phyloP scores from a whole-genome alignment of 2,329 filamentous ascomycete species.

The Arthrobotrys musiformis region DNA sequence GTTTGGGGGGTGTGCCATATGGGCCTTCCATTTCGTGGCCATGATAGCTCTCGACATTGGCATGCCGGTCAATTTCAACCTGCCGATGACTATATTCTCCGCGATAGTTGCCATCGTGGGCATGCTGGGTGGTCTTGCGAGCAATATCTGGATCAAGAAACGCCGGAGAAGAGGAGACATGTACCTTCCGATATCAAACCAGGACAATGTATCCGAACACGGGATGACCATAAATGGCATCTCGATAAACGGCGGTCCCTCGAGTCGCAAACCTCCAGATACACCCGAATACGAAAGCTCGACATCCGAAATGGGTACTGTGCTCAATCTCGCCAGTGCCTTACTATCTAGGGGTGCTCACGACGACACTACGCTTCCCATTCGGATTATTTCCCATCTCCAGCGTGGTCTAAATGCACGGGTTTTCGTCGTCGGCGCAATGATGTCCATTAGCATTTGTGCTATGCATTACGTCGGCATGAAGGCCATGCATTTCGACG shows the following conservation, averaged over 20 bases:
- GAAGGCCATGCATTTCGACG: constrained; percentile 50
- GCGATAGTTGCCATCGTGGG: constrained; percentile 42
- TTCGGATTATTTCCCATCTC: constrained; percentile 25
- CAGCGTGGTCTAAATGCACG: constrained; percentile 25
- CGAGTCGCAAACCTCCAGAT: constrained; percentile 30
- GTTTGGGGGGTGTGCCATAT: constrained; percentile 54
- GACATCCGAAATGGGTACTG: constrained; percentile 44
- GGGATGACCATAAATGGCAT: constrained; percentile 29
- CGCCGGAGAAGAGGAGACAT: constrained; percentile 30
- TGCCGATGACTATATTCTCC: constrained; percentile 51
- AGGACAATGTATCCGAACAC: constrained; percentile 34
- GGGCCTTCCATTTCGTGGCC: constrained; percentile 54
- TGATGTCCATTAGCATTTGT: constrained; percentile 49
- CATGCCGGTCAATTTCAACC: constrained; percentile 46
- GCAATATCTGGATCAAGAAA: constrained; percentile 55
- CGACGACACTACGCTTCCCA: constrained; percentile 12
- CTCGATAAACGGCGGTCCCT: constrained; percentile 3
- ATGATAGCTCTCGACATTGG: constrained; percentile 55
- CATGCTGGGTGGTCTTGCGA: constrained; percentile 37
- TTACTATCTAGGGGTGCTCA: constrained; percentile 31
- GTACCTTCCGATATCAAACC: constrained; percentile 46
- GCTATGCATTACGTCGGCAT: constrained; percentile 54
- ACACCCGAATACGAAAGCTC: constrained; percentile 51
- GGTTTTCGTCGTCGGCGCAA: constrained; percentile 34
- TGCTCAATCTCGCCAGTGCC: constrained; percentile 38